Base-by-base conservation (phyloP, 352 stramenopile genomes). In the Peronospora tabacina region DNA sequence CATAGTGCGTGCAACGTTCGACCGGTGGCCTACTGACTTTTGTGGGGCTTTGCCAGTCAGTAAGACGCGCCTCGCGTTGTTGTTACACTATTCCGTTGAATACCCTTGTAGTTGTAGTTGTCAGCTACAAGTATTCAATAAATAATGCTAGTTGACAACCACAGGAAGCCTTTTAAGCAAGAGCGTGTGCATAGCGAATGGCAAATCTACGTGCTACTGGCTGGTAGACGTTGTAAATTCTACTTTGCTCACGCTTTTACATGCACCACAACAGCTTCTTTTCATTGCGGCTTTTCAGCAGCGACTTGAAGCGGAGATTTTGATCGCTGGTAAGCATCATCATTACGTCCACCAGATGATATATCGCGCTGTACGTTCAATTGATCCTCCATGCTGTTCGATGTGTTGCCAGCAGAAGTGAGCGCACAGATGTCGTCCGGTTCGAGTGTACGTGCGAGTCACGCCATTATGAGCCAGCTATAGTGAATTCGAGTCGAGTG, bases 381-480 rank as follows among this genome's bases (percentile, higher is more conserved):
- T 26, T 19, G 44, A n/a, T 46, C 11, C 2, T 36, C 11, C 30
- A 33, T 10, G 44, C 35, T 36, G 11, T 19, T 28, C 6, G 24
- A 35, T 20, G 54, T 64, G 61, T 55, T 62, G 38, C 37, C 28
- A n/a, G 35, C 30, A 20, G 19, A 37, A 35, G 44, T 24, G 3
- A 40, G 47, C 24, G 47, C 58, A 22, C 58, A 39, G 53, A 58
- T 52, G 5, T 29, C 57, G 61, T 34, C 57, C 61, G 57, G 33
- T 22, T 45, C 35, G 42, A 32, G 22, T 54, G 16, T 29, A 33
- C 42, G 28, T 29, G 40, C 42, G 28, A 24, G 30, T 52, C 50
- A 60, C 44, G 33, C 44, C 59, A 61, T 19, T 28, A 63, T 54
- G 45, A 32, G 29, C 15, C 9, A 28, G 7, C 28, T 37, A 61